Evolutionary conservation across 495 filamentous ascomycete species (phyloP).

Genomic region (Xanthoparmelia taractica): DNA sequence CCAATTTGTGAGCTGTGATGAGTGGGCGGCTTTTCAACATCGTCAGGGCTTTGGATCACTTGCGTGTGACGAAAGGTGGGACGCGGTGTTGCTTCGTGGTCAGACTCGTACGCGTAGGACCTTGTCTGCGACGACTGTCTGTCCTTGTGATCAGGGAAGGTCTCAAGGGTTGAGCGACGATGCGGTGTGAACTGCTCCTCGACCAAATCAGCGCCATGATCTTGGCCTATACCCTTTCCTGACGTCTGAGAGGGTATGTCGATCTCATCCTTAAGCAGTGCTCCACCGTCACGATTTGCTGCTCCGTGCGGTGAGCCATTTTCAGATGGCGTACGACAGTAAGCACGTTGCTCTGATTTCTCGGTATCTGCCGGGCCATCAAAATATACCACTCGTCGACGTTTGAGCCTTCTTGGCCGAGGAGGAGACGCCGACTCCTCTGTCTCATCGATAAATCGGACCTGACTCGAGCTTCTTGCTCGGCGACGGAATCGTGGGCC

Average conservation of each 20-base stretch:
- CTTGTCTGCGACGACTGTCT: background rate
- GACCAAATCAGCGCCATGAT: background rate
- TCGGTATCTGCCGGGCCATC: slow-evolving; percentile 18
- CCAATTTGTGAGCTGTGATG: background rate
- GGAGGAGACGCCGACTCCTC: slow-evolving; percentile 12
- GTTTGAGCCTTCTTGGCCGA: slow-evolving; percentile 2
- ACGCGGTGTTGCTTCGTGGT: slow-evolving; percentile 7
- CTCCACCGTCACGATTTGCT: background rate
- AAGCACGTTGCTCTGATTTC: background rate
- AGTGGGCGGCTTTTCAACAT: background rate
- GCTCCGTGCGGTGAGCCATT: background rate
- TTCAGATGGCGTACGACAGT: background rate
- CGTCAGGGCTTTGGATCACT: slow-evolving; percentile 1
- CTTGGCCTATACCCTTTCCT: background rate
- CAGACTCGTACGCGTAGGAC: slow-evolving; percentile 7
- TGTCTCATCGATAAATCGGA: slow-evolving; percentile 18
- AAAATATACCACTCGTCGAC: slow-evolving; percentile 13
- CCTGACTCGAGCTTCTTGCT: slow-evolving; percentile 11
- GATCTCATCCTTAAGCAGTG: background rate
- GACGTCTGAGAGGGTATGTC: background rate
- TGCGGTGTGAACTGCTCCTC: background rate
- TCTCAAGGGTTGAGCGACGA: background rate
- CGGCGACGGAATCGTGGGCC: background rate
- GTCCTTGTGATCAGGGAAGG: background rate
- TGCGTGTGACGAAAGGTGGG: background rate